Percentiles rank a stretch among this genome's conserved stretches.
Evolutionary conservation across 164 flowering plant genomes (phyloP).

Genomic region (Nelumbo lutea): DNA sequence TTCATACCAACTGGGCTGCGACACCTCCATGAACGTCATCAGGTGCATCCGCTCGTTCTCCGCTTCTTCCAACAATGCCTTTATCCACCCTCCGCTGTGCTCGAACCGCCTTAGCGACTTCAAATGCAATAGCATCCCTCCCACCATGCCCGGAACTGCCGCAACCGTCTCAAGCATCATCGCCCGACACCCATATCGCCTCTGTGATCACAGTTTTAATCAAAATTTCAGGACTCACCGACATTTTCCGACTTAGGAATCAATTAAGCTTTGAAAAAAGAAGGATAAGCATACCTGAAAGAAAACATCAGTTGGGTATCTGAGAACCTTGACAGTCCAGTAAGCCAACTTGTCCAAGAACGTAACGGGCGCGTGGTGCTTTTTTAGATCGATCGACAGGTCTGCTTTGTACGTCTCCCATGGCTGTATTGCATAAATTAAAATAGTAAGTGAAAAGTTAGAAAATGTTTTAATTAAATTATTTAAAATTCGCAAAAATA

Average conservation of each 20-base stretch:
- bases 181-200: conserved; percentile 68
- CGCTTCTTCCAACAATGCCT: conserved; percentile 64
- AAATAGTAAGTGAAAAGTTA: neutral
- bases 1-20: conserved; percentile 64
- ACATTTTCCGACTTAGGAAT: neutral
- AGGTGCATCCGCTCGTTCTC: conserved; percentile 83
- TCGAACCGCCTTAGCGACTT: conserved; percentile 61
- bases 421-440: conserved; percentile 39
- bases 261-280: neutral
- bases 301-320: conserved; percentile 71
- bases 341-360: conserved; percentile 71
- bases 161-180: conserved; percentile 88
- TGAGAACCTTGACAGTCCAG: conserved; percentile 67
- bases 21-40: conserved; percentile 32
- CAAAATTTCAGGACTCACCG: neutral
- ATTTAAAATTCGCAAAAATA: neutral
- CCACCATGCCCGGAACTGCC: conserved; percentile 83
- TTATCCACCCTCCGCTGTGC: conserved; percentile 83
- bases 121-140: conserved; percentile 67
- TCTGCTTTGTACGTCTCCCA: conserved; percentile 82
- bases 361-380: conserved; percentile 65
- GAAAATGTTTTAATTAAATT: too few species aligned
- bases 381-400: conserved; percentile 14
- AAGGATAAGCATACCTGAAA: conserved; percentile 51
- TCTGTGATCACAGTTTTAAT: conserved; percentile 26